Evolutionary conservation across 345 rosid species (phyloP), one percentile per base, ranked within the genome.

Genomic region (Moricandia arvensis): DNA sequence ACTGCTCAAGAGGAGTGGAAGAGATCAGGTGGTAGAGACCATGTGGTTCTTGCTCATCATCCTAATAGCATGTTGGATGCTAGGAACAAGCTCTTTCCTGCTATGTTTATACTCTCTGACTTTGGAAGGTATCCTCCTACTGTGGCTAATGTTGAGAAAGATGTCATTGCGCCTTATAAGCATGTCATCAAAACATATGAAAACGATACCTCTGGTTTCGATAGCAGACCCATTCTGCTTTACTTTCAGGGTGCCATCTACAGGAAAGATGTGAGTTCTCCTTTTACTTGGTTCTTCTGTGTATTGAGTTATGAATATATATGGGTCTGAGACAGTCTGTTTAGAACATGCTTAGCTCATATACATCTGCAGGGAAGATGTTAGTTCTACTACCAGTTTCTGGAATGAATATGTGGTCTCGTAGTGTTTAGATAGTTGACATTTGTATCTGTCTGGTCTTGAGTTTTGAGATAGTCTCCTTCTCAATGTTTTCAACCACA

Each of bases 211-310:
- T 87, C 98, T 13, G 85, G 78, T 67, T 96, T 89, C 21, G 87
- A 87, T 54, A 86, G 81, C 74, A 93, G 97, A 35, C 84, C 87
- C 0, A 88, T 83, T 75, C 84, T 96, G 86, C 87, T 96, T 12
- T 96, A 86, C 82, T 96, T 96, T 81, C 98, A 91, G 76, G 99
- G 99, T 64, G 97, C 98, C 60, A 93, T 96, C 76, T 89, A 96
- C 86, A 83, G 99, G 73, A 96, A 96, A 88, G 98, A 93, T 86
- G 99, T 92, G 74, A 68, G 97, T 68, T 51, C 26, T 62, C 2
- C 66, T 13, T 58, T 55, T 55, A 7, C 57, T 51, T 53, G 58
- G 55, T 49, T 49, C n/a, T 55, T 37, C n/a, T 55, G n/a, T 55
- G n/a, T 55, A 21, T 16, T 55, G 30, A 12, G 59, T 9, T 41